Conservation (phyloP, 2,329 filamentous ascomycete species). For the Pestalotiopsis sp. region DNA sequence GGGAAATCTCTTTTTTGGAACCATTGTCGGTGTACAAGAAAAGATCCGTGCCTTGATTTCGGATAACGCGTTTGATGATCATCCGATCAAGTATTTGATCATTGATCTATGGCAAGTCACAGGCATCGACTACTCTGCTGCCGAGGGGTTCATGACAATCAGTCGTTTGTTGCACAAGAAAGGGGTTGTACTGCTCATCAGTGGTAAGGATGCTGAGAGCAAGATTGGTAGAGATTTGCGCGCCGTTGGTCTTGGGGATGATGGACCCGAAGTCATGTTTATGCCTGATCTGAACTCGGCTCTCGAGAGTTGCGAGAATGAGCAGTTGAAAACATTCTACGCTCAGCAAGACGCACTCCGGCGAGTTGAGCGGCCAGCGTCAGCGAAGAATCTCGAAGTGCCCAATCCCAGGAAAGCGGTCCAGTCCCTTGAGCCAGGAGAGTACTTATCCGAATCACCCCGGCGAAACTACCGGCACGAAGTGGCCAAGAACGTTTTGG, state of each 20-base stretch:
- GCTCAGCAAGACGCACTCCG: constrained; percentile 64
- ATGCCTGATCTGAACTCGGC: constrained; percentile 91
- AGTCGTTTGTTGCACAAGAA: constrained; percentile 79
- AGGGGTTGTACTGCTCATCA: constrained; percentile 78
- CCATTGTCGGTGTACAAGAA: constrained; percentile 92
- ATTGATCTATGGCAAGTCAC: constrained; percentile 88
- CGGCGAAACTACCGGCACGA: constrained; percentile 74
- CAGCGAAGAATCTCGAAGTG: constrained; percentile 48
- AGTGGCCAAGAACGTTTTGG: constrained; percentile 75
- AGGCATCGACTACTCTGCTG: constrained; percentile 93
- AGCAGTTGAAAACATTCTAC: constrained; percentile 81
- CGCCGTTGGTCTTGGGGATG: constrained; percentile 78
- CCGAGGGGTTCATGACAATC: constrained; percentile 91
- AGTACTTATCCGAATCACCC: constrained; percentile 70
- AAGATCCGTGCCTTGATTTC: constrained; percentile 81
- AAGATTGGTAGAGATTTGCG: constrained; percentile 77
- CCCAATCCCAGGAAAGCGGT: constrained; percentile 37
- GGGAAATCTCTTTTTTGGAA: constrained; percentile 97
- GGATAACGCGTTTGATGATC: constrained; percentile 73
- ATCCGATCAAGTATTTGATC: constrained; percentile 86
- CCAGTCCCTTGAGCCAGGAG: constrained; percentile 28
- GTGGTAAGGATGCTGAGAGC: constrained; percentile 74
- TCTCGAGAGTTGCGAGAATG: constrained; percentile 92
- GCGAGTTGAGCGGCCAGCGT: constrained; percentile 38
- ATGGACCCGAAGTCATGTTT: constrained; percentile 72